These are phyloP conservation scores for Novymonas esmeraldas DNA, from an alignment of 208 protist species.

Conservation along the genomic window DNA sequence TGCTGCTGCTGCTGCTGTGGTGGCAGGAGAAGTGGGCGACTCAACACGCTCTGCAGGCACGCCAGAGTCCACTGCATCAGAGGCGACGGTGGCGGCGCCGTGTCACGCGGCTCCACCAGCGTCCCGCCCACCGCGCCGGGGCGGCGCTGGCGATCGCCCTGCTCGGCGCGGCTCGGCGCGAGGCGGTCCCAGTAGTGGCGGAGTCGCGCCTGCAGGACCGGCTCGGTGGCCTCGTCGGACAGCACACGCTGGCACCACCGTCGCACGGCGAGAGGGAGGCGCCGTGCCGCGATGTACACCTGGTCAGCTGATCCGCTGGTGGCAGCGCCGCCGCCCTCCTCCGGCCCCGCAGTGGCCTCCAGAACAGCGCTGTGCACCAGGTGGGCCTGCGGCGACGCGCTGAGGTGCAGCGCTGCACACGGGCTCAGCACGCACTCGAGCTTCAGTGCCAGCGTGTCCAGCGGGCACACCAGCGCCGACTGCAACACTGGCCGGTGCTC, in stretches of 20 bases:
- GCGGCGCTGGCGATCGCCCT: not conserved
- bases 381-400: not conserved
- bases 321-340: too few relatives aligned
- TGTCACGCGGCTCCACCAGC: too few relatives aligned
- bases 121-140: not conserved
- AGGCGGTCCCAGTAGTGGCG: slow-evolving; percentile 17
- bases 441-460: slow-evolving; percentile 18
- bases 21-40: not conserved
- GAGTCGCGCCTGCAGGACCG: slow-evolving; percentile 15
- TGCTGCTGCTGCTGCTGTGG: not conserved
- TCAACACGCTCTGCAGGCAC: slow-evolving; percentile 17
- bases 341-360: not conserved
- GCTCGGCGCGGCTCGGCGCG: not conserved
- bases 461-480: slow-evolving; percentile 9
- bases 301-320: not conserved
- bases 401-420: slow-evolving; percentile 17
- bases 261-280: slow-evolving; percentile 9
- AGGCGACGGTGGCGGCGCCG: slow-evolving; percentile 3
- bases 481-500: not conserved
- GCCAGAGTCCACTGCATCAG: slow-evolving; percentile 28
- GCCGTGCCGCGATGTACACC: not conserved
- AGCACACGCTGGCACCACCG: slow-evolving; percentile 21
- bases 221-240: slow-evolving; percentile 9
- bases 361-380: not conserved
- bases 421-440: slow-evolving; percentile 24